A percentile compares a stretch with the other conserved stretches of the same genome.
These are phyloP conservation scores for Crucihimalaya himalaica DNA, from an alignment of 345 rosid genomes.

Conservation along the genomic window DNA sequence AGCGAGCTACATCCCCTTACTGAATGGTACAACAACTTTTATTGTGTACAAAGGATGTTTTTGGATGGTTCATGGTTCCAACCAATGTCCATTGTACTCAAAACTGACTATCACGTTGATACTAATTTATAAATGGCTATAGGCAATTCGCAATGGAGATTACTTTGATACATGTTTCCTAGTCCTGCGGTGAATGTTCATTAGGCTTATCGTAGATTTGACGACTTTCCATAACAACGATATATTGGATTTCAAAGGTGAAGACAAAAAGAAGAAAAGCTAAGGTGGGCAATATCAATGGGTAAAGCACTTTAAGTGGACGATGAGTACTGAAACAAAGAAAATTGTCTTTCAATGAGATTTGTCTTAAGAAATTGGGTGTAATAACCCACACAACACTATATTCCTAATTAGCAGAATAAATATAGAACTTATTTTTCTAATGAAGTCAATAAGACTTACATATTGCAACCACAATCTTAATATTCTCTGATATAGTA, in stretches of 20 bases:
- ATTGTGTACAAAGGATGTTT: too few relatives aligned
- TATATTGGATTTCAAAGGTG: conserved; percentile 3
- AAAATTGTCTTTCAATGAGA: neutral
- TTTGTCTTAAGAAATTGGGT: neutral
- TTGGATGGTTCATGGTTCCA: neutral
- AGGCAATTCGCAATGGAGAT: neutral
- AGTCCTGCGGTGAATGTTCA: neutral
- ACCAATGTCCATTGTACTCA: neutral
- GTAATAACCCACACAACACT: neutral
- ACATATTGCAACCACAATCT: neutral
- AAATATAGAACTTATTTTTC: neutral
- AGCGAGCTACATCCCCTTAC: too few relatives aligned
- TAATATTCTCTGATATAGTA: neutral
- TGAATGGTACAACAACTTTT: too few relatives aligned
- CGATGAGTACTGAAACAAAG: neutral
- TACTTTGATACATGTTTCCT: neutral
- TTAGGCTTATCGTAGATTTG: neutral
- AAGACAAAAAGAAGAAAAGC: neutral
- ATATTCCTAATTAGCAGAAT: neutral
- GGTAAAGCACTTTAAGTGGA: conserved; percentile 18
- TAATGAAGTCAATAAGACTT: neutral
- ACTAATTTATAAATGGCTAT: neutral
- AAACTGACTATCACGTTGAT: neutral
- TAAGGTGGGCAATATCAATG: conserved; percentile 7
- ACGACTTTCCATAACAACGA: neutral